These are phyloP conservation scores for Fusarium staphyleae DNA, from an alignment of 2,329 filamentous ascomycete genomes.

Conservation along the genomic window DNA sequence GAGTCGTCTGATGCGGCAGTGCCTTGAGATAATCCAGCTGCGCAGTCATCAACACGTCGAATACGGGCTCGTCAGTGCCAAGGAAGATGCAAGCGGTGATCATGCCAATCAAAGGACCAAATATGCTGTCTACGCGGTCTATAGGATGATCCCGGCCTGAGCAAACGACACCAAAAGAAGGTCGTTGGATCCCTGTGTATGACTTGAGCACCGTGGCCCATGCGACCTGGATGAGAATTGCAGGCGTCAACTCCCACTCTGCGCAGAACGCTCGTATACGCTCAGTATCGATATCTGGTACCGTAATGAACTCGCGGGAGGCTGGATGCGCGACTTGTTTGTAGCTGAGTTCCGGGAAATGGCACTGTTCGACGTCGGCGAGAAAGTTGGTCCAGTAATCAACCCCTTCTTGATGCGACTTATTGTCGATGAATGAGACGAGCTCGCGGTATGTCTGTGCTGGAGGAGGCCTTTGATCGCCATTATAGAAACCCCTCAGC, in stretches of 20 bases:
- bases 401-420: neutral
- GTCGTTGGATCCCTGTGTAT: slow-evolving; percentile 54
- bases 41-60: neutral
- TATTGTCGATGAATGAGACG: slow-evolving; percentile 4
- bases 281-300: slow-evolving; percentile 11
- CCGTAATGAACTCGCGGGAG: neutral
- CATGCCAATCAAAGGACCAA: slow-evolving; percentile 63
- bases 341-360: slow-evolving; percentile 12
- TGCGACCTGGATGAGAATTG: slow-evolving; percentile 57
- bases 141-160: slow-evolving; percentile 61
- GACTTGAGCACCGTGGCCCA: slow-evolving; percentile 59
- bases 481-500: slow-evolving; percentile 40
- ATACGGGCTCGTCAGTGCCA: neutral
- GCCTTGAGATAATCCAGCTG: neutral
- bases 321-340: neutral
- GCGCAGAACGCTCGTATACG: slow-evolving; percentile 47
- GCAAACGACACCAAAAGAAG: slow-evolving; percentile 62
- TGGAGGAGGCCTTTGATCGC: neutral
- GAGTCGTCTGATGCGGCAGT: slow-evolving; percentile 5
- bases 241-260: slow-evolving; percentile 53
- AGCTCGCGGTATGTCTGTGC: slow-evolving; percentile 1
- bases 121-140: slow-evolving; percentile 54
- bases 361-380: slow-evolving; percentile 8
- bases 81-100: neutral
- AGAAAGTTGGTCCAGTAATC: slow-evolving; percentile 3